Conservation (phyloP, 108 stramenopile species). For the Ochromonas danica region DNA sequence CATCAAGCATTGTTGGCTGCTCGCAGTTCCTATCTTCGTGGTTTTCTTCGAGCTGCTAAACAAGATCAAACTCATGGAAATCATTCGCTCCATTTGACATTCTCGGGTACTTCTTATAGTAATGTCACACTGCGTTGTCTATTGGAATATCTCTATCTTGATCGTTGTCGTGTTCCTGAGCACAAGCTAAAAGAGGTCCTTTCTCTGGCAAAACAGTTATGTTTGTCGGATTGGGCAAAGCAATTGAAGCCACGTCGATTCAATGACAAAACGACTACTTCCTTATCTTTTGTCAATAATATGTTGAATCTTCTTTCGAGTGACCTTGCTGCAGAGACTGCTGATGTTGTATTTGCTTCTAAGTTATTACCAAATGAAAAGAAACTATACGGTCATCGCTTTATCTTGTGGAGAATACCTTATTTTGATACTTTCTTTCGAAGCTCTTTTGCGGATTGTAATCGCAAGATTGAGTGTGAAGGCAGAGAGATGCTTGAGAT, state of each 20-base stretch:
- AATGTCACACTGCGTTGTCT: not conserved
- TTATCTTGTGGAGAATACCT: too few species aligned
- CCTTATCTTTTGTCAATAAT: too few species aligned
- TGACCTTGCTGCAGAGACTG: not conserved
- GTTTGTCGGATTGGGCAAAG: not conserved
- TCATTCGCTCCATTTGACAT: not conserved
- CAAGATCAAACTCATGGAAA: not conserved
- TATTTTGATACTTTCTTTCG: too few species aligned
- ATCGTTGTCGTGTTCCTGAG: not conserved
- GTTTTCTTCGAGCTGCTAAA: not conserved
- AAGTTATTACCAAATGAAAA: too few species aligned
- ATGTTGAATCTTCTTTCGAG: too few species aligned
- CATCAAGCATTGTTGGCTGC: conserved; percentile 25
- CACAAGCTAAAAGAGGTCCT: conserved; percentile 4
- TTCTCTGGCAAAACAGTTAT: not conserved
- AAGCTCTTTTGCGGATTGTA: too few species aligned
- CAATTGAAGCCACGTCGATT: not conserved
- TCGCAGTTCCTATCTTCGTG: conserved; percentile 1
- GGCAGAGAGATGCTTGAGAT: too few species aligned
- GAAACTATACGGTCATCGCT: too few species aligned
- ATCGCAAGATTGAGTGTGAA: too few species aligned
- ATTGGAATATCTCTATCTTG: conserved; percentile 10
- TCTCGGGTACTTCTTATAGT: not conserved
- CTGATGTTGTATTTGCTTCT: conserved; percentile 35
- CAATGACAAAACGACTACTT: not conserved